These are phyloP conservation scores for Fonticula alba DNA, from an alignment of 78 protist genomes.

Conservation along the genomic window DNA sequence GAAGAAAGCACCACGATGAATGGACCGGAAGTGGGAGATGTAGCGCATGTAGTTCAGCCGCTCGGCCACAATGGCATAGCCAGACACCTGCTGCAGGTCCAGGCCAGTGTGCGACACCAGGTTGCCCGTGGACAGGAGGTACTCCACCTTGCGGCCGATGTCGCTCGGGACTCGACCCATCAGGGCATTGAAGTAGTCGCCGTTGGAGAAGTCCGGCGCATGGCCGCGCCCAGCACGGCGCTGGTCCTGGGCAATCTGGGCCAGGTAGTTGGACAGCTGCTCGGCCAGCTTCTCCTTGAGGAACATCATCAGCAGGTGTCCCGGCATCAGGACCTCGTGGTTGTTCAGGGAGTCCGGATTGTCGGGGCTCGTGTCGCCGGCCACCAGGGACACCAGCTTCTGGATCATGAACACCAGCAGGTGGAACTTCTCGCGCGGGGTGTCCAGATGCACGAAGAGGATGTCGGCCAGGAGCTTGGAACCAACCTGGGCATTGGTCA, in stretches of 20 bases:
- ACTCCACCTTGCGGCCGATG: constrained; percentile 20
- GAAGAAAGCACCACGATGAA: constrained; percentile 75
- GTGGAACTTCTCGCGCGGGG: constrained; percentile 49
- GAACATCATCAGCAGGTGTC: constrained; percentile 36
- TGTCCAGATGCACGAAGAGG: constrained; percentile 61
- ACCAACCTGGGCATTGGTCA: constrained; percentile 11
- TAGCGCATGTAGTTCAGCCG: constrained; percentile 73
- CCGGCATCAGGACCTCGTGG: constrained; percentile 70
- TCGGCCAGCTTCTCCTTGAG: constrained; percentile 1
- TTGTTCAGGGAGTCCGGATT: constrained; percentile 49
- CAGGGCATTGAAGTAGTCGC: not conserved
- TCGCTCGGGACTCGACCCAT: not conserved
- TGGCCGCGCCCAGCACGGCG: no score
- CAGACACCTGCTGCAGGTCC: constrained; percentile 67
- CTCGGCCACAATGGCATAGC: constrained; percentile 84
- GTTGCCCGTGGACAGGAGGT: constrained; percentile 78
- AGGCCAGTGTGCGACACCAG: constrained; percentile 49
- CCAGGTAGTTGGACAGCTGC: no score
- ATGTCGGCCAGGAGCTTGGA: constrained; percentile 18
- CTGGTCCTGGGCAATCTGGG: no score
- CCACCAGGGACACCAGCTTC: constrained; percentile 47
- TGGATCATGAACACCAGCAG: constrained; percentile 55
- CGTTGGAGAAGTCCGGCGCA: not conserved
- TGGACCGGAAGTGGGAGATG: constrained; percentile 63
- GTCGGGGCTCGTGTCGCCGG: constrained; percentile 42